These are phyloP conservation scores for Phalaenopsis equestris DNA, from an alignment of 106 monocot genomes.

Conservation along the genomic window DNA sequence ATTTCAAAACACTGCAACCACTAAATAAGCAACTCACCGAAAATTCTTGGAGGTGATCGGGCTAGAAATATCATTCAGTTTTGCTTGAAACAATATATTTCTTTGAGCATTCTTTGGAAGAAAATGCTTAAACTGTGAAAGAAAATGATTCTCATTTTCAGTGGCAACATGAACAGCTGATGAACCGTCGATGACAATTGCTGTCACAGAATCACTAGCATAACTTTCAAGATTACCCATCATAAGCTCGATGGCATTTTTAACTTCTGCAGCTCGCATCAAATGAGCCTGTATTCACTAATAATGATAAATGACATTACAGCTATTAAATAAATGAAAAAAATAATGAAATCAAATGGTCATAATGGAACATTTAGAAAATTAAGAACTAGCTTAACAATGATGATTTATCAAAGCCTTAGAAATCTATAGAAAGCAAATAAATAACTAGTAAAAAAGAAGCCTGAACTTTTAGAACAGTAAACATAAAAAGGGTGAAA, in stretches of 20 bases:
- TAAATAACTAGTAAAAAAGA: background rate
- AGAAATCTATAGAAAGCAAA: background rate
- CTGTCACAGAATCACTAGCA: slow-evolving; percentile 49
- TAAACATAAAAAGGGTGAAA: background rate
- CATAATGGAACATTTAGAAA: background rate
- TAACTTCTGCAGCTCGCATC: slow-evolving; percentile 87
- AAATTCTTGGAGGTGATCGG: slow-evolving; percentile 69
- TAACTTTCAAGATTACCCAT: slow-evolving; percentile 84
- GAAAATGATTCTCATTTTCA: slow-evolving; percentile 33
- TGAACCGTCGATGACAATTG: slow-evolving; percentile 24
- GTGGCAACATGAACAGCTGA: slow-evolving; percentile 28
- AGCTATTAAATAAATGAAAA: slow-evolving; percentile 12
- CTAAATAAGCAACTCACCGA: slow-evolving; percentile 31
- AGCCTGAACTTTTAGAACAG: background rate
- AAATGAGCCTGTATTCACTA: slow-evolving; percentile 86
- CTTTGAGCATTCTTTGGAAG: slow-evolving; percentile 40
- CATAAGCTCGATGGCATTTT: slow-evolving; percentile 81
- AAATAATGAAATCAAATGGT: background rate
- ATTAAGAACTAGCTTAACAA: background rate
- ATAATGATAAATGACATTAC: slow-evolving; percentile 44
- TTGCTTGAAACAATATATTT: slow-evolving; percentile 39
- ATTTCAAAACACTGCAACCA: background rate
- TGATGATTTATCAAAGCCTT: background rate
- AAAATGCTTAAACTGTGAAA: slow-evolving; percentile 38
- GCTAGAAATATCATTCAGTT: slow-evolving; percentile 51